These are phyloP conservation scores for Pneumocystis sp. DNA, from an alignment of 1,139 yeast genomes.

Conservation along the genomic window DNA sequence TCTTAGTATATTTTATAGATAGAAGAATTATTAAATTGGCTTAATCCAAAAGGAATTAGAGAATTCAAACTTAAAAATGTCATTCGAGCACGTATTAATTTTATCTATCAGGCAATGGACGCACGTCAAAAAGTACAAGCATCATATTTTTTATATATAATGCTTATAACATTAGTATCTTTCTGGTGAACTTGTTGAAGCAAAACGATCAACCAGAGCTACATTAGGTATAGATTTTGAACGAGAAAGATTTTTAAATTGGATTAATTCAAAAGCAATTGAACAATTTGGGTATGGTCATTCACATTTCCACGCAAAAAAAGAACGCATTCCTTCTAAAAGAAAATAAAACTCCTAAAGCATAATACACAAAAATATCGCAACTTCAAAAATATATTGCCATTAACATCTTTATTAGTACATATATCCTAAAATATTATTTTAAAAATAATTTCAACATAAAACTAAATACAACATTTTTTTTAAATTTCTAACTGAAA, in stretches of 20 bases:
- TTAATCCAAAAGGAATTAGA: constrained; percentile 62
- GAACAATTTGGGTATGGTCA: not conserved
- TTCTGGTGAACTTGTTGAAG: not conserved
- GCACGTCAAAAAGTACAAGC: not conserved
- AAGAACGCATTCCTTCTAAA: not conserved
- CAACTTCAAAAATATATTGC: not conserved
- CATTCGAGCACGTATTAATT: constrained; percentile 21
- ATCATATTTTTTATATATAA: not conserved
- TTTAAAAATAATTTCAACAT: not conserved
- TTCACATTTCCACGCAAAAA: not conserved
- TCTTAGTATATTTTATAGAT: not conserved
- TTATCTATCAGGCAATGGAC: constrained; percentile 4
- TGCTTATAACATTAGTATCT: not conserved
- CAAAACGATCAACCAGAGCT: not conserved
- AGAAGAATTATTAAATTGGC: constrained; percentile 44
- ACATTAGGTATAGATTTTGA: not conserved
- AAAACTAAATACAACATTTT: not conserved
- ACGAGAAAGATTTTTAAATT: not conserved
- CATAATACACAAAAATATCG: not conserved
- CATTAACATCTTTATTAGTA: not conserved
- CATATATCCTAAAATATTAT: not conserved
- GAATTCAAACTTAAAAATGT: constrained; percentile 59
- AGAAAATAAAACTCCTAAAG: not conserved
- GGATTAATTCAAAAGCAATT: not conserved
- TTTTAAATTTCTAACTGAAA: not conserved